A percentile compares a stretch with the other conserved stretches of the same genome.
These are phyloP conservation scores for Tripidium arundinaceum DNA, from an alignment of 202 grass and related monocot species.

Conservation along the genomic window DNA sequence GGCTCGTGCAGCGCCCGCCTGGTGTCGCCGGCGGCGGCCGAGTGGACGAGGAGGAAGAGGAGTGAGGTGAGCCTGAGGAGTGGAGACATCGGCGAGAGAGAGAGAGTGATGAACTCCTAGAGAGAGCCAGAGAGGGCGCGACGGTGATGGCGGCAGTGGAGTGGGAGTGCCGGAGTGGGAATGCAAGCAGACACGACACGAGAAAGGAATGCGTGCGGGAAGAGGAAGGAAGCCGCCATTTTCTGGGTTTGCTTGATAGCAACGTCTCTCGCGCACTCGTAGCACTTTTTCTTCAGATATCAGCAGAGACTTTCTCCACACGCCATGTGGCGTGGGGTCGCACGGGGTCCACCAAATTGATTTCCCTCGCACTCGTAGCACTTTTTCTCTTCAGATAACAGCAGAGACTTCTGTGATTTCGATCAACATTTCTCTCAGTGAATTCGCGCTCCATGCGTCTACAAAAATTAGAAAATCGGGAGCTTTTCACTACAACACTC, in stretches of 20 bases:
- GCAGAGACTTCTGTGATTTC: background rate
- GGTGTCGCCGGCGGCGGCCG: background rate
- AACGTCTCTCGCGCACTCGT: constrained; percentile 1
- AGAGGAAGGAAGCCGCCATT: constrained; percentile 33
- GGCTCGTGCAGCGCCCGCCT: constrained; percentile 77
- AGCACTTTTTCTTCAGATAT: background rate
- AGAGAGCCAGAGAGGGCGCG: background rate
- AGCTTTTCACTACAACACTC: no score
- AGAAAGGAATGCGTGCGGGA: background rate
- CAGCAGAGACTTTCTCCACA: background rate
- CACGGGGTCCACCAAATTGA: background rate
- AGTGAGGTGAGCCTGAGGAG: constrained; percentile 13
- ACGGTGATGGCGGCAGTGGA: background rate
- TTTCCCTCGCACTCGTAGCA: background rate
- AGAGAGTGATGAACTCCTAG: background rate
- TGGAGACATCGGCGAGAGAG: background rate
- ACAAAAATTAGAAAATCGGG: no score
- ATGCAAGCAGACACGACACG: background rate
- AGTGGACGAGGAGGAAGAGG: constrained; percentile 1
- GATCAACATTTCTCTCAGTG: background rate
- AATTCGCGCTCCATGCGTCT: background rate
- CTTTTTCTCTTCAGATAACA: background rate
- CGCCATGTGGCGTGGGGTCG: background rate
- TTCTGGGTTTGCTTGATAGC: constrained; percentile 1
- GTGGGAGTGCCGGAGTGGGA: background rate